Evolutionary conservation across 2,329 filamentous ascomycete species (phyloP), one percentile per base, ranked within the genome.

Genomic region (Diaporthe sp.): DNA sequence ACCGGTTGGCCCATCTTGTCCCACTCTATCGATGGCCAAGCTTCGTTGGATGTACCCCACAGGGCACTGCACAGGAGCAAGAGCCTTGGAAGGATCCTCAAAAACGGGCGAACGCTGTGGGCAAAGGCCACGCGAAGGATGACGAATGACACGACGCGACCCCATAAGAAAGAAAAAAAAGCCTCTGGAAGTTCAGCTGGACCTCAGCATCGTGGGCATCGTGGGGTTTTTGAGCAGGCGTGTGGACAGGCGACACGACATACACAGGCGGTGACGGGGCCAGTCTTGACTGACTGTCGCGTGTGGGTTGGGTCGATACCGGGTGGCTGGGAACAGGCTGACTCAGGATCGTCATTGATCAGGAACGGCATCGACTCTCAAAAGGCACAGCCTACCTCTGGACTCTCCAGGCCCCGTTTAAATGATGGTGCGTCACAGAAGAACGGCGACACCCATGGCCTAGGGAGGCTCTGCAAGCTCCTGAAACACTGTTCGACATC

Each of bases 261-360:
- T n/a, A 72, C 58, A 72, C 17, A 71, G 50, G 70, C 70, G 70
- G 70, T 71, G 70, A 71, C 70, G 70, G 68, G 13, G 59, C 58
- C n/a, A 50, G 22, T 50, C 44, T 50, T 50, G 44, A n/a, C 19
- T 30, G 42, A 50, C 19, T 63, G 56, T 59, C 56, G 55, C 63
- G 68, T 59, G 53, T 71, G 68, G 70, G 44, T 25, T 55, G 44
- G 35, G 19, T 53, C 47, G 56, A 59, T 63, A 51, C 56, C 56
- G 44, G 70, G 70, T 71, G 70, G 70, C 70, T 71, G 70, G 70
- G 70, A 68, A 68, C 47, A 53, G 39, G 44, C 70, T 71, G 56
- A 71, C 35, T 61, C 50, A 35, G 70, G 56, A 50, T 65, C 56
- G 30, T 53, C 56, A 63, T 55, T 35, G 56, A 55, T 55, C 56